A percentile compares a stretch with the other conserved stretches of the same genome.
Evolutionary conservation across 208 protist genomes (phyloP).

Genomic region (Strigomonas galati): DNA sequence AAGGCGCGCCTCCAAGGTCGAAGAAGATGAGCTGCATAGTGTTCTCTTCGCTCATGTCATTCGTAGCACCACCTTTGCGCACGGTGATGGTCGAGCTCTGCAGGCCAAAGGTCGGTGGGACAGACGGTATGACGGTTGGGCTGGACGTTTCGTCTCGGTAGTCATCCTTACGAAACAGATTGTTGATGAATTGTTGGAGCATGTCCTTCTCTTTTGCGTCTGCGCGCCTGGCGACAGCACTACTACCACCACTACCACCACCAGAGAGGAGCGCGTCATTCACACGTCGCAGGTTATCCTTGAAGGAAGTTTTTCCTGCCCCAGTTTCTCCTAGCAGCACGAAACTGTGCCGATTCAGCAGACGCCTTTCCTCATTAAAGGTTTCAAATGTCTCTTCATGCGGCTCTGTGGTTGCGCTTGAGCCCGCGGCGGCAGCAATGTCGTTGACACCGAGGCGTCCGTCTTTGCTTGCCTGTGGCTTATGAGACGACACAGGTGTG

Average conservation of each 20-base stretch:
- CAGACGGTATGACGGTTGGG: not conserved
- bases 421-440: no score
- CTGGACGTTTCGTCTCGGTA: not conserved
- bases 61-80: not conserved
- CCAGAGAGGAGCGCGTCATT: conserved; percentile 11
- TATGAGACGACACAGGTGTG: no score
- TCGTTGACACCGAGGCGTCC: no score
- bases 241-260: no score
- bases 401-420: no score
- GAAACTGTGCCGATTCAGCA: conserved; percentile 69
- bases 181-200: not conserved
- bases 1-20: conserved; percentile 63
- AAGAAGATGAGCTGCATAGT: conserved; percentile 43
- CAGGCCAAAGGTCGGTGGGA: conserved; percentile 26
- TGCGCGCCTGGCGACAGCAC: not conserved
- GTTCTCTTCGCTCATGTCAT: not conserved
- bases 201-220: not conserved
- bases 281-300: conserved; percentile 48
- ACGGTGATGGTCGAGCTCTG: conserved; percentile 11
- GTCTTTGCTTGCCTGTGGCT: no score
- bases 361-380: conserved; percentile 8
- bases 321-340: conserved; percentile 53
- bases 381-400: not conserved
- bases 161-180: not conserved
- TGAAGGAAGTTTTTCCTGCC: conserved; percentile 53